Evolutionary conservation across 495 filamentous ascomycete species (phyloP), one percentile per base, ranked within the genome.

Genomic region (Podospora didyma): DNA sequence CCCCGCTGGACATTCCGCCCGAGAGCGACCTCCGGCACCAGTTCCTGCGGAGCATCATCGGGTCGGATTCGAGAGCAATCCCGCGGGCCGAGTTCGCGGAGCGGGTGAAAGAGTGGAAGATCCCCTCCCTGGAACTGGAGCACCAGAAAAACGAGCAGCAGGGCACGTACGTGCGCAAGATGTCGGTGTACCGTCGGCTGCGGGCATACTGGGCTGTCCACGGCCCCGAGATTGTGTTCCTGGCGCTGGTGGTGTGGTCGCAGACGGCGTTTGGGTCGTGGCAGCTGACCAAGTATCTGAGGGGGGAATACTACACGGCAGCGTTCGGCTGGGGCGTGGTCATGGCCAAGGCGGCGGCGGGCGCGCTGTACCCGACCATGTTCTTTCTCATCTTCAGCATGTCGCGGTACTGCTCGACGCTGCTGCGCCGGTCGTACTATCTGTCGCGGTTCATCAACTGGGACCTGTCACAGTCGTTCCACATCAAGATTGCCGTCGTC

Each of bases 331-430:
- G 72, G 72, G 72, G 72, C 21, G 63, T 71, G 26, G 64, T 70
- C 2, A 39, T 73, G 20, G 67, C 72, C 42, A 75, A 75, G 55
- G 66, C 65, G 7, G 65, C 52, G 49, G 72, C 72, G 16, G 72
- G 70, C n/a, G 62, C 67, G 1, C 49, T 75, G 11, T 72, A 72
- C 53, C 72, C 72, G 41, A 75, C 72, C 21, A 56, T 75, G n/a
- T 75, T 75, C 62, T 72, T 75, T 59, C 54, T 75, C 37, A 51
- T 75, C 14, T 57, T 73, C 19, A 69, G 65, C 46, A 75, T 75
- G 72, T 68, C 62, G 12, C 57, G 70, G 39, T 71, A 69, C 37
- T 67, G 72, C 22, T 59, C 70, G 37, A 73, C 70, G 0, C 63
- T 65, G 22, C 46, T 68, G 2, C 58, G 72, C 12, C 51, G 62